Conservation (phyloP, 768 basidiomycete species). For the Paxillus involutus region DNA sequence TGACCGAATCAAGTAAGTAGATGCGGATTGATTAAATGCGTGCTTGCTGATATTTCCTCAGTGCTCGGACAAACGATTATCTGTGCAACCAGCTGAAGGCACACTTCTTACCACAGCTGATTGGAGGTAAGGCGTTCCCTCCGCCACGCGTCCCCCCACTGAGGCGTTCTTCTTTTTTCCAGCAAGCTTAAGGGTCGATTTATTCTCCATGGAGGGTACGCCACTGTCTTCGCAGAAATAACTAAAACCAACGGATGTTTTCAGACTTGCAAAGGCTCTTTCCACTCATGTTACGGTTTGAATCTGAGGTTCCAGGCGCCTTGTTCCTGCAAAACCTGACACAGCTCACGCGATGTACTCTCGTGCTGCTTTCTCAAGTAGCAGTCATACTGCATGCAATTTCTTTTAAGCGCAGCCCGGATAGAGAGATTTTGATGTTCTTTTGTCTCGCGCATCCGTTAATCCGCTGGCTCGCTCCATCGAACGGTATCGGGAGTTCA, state of each 20-base stretch:
- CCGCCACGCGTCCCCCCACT: conserved; percentile 5
- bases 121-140: conserved; percentile 27
- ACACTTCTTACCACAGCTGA: conserved; percentile 40
- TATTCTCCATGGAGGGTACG: conserved; percentile 20
- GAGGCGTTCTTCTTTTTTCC: neutral
- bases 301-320: conserved; percentile 36
- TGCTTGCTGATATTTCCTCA: conserved; percentile 8
- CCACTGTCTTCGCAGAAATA: neutral
- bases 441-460: conserved; percentile 30
- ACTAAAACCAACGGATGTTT: neutral
- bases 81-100: conserved; percentile 34
- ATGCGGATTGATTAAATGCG: neutral
- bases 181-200: conserved; percentile 27
- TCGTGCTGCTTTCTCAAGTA: conserved; percentile 28
- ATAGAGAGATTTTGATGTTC: conserved; percentile 27
- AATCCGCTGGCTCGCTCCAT: conserved; percentile 33
- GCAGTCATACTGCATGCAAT: conserved; percentile 18
- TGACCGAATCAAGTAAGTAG: conserved; percentile 20
- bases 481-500: conserved; percentile 34
- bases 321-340: conserved; percentile 27
- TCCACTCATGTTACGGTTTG: conserved; percentile 24
- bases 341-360: conserved; percentile 17
- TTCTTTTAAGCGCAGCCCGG: conserved; percentile 19
- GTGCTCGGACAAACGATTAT: conserved; percentile 14
- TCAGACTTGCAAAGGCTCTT: conserved; percentile 18